Evolutionary conservation across 805 yeast genomes (phyloP).

Genomic region (Candida vartiovaarae): DNA sequence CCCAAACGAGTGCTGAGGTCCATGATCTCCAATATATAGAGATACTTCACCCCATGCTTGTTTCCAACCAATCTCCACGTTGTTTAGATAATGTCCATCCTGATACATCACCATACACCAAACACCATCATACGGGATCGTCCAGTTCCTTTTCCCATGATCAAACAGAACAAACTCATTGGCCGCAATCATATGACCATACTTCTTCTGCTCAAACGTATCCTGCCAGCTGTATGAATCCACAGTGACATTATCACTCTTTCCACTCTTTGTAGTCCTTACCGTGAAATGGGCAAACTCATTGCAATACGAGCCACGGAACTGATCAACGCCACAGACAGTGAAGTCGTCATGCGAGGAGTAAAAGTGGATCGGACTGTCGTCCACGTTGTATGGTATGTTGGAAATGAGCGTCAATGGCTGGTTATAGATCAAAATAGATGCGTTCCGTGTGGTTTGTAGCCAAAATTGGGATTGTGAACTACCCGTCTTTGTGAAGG

Average conservation of each 20-base stretch:
- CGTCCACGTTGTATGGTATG: slow-evolving; percentile 3
- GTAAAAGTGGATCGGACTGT: slow-evolving; percentile 8
- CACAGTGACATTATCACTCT: background rate
- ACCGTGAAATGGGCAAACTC: slow-evolving; percentile 8
- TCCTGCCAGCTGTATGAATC: slow-evolving; percentile 9
- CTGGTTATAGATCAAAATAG: slow-evolving; percentile 6
- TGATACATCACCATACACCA: slow-evolving; percentile 10
- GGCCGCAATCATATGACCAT: slow-evolving; percentile 1
- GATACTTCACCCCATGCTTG: slow-evolving; percentile 2
- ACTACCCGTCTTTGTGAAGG: background rate
- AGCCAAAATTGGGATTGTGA: slow-evolving; percentile 2
- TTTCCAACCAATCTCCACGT: background rate
- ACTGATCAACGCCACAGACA: slow-evolving; percentile 8
- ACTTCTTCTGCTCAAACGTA: slow-evolving; percentile 5
- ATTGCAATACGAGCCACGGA: slow-evolving; percentile 6
- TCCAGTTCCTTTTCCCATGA: background rate
- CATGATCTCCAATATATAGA: background rate
- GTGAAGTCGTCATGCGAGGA: slow-evolving; percentile 7
- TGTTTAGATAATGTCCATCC: slow-evolving; percentile 3
- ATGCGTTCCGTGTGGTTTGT: slow-evolving; percentile 4
- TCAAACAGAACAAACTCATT: slow-evolving; percentile 8
- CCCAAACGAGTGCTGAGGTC: background rate
- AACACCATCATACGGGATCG: slow-evolving; percentile 3
- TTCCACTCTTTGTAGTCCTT: slow-evolving; percentile 3
- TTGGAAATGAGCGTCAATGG: slow-evolving; percentile 5